phyloP scores from a whole-genome alignment of 2,329 filamentous ascomycete species.

The Hypoxylon sp. region DNA sequence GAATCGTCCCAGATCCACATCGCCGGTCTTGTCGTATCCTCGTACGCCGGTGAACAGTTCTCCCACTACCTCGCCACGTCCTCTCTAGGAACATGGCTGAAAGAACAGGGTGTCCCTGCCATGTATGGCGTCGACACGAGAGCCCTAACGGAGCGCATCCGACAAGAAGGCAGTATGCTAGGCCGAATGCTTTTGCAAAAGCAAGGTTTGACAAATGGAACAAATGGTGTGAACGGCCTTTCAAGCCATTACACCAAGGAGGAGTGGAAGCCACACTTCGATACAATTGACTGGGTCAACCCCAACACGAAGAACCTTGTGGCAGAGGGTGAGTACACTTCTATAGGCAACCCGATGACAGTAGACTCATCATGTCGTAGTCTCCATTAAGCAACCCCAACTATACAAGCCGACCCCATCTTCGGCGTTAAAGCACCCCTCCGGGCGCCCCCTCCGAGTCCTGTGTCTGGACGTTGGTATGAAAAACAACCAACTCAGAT shows the following conservation, averaged over 20 bases:
- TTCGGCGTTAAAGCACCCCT: slow-evolving; percentile 83
- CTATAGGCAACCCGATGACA: slow-evolving; percentile 27
- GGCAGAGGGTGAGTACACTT: slow-evolving; percentile 81
- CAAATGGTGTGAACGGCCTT: slow-evolving; percentile 56
- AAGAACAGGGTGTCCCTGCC: slow-evolving; percentile 93
- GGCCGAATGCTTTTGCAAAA: slow-evolving; percentile 87
- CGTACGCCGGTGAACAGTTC: slow-evolving; percentile 94
- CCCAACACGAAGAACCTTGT: slow-evolving; percentile 95
- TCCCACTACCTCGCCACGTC: slow-evolving; percentile 93
- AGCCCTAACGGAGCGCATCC: slow-evolving; percentile 92
- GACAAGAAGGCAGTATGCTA: slow-evolving; percentile 95
- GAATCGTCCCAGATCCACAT: slow-evolving; percentile 94
- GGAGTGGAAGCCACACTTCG: slow-evolving; percentile 71
- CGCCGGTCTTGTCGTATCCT: slow-evolving; percentile 88
- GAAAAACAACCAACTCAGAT: slow-evolving; percentile 98
- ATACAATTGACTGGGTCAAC: slow-evolving; percentile 87
- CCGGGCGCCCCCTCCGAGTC: slow-evolving; percentile 86
- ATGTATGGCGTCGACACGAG: slow-evolving; percentile 96
- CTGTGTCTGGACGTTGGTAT: slow-evolving; percentile 96
- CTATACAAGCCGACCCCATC: slow-evolving; percentile 82
- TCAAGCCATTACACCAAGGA: slow-evolving; percentile 54
- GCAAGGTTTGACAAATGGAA: slow-evolving; percentile 58
- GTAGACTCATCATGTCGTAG: slow-evolving; percentile 66
- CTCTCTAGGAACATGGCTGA: slow-evolving; percentile 93
- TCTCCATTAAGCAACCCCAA: slow-evolving; percentile 88